These are phyloP conservation scores for Dentiscutata heterogama DNA, from an alignment of 371 early-diverging fungal genomes.

Conservation along the genomic window DNA sequence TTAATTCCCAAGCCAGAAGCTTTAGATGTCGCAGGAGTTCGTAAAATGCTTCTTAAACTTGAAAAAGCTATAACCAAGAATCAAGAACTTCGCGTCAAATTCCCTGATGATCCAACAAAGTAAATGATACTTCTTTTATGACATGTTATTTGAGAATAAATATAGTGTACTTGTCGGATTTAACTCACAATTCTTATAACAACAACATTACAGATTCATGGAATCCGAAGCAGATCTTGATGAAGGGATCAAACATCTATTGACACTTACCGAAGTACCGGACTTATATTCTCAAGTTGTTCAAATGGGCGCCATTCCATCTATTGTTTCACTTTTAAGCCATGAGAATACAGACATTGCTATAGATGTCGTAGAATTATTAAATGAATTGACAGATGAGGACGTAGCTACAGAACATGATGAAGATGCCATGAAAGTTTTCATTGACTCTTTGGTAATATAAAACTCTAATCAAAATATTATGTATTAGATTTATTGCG, in stretches of 20 bases:
- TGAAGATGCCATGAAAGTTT: constrained; percentile 71
- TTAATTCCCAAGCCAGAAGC: constrained; percentile 56
- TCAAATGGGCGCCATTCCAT: constrained; percentile 70
- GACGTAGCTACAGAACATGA: constrained; percentile 80
- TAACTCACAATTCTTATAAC: background rate
- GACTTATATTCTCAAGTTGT: constrained; percentile 80
- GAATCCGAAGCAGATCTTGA: constrained; percentile 96
- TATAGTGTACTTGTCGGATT: background rate
- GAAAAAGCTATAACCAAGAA: constrained; percentile 90
- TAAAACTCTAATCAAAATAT: background rate
- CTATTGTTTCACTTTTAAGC: constrained; percentile 78
- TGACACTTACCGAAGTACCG: constrained; percentile 81
- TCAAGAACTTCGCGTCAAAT: constrained; percentile 87
- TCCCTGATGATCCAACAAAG: constrained; percentile 80
- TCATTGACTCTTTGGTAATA: constrained; percentile 77
- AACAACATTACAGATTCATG: constrained; percentile 71
- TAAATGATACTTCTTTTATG: constrained; percentile 44
- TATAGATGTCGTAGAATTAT: constrained; percentile 83
- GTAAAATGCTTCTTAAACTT: constrained; percentile 82
- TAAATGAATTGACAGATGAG: constrained; percentile 93
- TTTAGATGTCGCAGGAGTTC: constrained; percentile 72
- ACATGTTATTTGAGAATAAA: background rate
- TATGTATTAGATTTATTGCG: background rate
- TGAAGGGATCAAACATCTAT: constrained; percentile 83
- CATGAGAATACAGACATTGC: constrained; percentile 96